Conservation (phyloP, 2,329 filamentous ascomycete genomes). For the Colletotrichum tanaceti region DNA sequence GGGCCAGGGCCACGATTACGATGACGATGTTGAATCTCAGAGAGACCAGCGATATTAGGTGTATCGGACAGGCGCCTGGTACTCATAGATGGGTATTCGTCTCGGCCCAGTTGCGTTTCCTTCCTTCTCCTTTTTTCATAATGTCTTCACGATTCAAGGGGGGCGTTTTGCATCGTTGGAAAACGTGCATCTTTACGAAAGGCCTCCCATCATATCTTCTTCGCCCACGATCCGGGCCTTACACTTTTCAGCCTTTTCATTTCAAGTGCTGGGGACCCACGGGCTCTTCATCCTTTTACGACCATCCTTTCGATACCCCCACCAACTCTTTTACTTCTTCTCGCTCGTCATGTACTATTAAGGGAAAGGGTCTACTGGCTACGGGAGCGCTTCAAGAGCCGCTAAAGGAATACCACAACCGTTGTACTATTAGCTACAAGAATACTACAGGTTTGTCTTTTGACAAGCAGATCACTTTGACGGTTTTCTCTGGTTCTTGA, state of each 20-base stretch:
- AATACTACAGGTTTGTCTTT: background rate
- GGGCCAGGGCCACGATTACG: conserved; percentile 51
- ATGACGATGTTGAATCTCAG: conserved; percentile 51
- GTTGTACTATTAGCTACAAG: conserved; percentile 5
- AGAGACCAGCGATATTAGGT: conserved; percentile 46
- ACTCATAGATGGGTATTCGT: conserved; percentile 18
- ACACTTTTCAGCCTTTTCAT: conserved; percentile 11
- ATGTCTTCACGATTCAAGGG: conserved; percentile 36
- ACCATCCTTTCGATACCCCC: conserved; percentile 40
- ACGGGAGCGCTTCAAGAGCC: conserved; percentile 7
- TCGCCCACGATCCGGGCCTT: background rate
- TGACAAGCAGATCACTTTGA: background rate
- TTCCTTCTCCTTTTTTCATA: conserved; percentile 37
- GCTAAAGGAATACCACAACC: conserved; percentile 4
- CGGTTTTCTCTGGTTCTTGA: background rate
- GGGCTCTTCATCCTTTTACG: conserved; percentile 20
- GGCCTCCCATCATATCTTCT: conserved; percentile 13
- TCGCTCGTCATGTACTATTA: conserved; percentile 36
- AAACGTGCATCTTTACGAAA: conserved; percentile 10
- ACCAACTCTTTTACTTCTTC: conserved; percentile 30
- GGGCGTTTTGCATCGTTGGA: conserved; percentile 21
- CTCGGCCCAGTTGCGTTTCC: conserved; percentile 17
- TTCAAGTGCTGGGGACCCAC: background rate
- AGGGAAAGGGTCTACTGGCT: conserved; percentile 12
- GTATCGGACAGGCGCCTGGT: background rate